A percentile compares a stretch with the other conserved stretches of the same genome.
Conservation (phyloP, 2,329 filamentous ascomycete species). For the Penicillium italicum region DNA sequence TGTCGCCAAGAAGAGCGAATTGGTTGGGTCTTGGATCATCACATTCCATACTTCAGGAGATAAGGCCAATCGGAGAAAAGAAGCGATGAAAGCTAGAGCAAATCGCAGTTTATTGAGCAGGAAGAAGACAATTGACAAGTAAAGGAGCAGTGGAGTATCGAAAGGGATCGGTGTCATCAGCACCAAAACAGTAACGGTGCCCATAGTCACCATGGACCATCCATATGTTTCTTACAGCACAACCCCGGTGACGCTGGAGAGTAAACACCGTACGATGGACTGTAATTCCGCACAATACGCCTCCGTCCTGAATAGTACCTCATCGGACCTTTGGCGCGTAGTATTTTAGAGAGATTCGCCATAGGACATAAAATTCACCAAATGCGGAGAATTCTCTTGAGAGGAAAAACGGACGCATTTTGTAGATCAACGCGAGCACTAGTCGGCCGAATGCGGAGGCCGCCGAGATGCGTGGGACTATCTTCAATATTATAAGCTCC, state of each 20-base stretch:
- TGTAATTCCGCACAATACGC: constrained; percentile 52
- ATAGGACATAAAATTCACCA: background rate
- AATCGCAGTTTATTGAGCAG: constrained; percentile 59
- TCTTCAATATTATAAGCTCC: background rate
- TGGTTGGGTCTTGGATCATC: constrained; percentile 62
- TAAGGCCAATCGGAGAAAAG: constrained; percentile 56
- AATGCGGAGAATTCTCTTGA: background rate
- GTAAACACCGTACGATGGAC: constrained; percentile 48
- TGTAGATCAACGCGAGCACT: background rate
- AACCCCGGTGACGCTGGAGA: background rate
- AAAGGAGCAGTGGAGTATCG: constrained; percentile 55
- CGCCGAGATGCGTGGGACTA: background rate
- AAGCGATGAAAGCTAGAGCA: constrained; percentile 51
- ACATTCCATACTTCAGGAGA: constrained; percentile 62
- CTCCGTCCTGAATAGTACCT: constrained; percentile 29
- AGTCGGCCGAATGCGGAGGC: constrained; percentile 7
- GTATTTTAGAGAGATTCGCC: background rate
- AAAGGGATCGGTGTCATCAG: constrained; percentile 62
- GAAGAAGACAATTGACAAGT: constrained; percentile 60
- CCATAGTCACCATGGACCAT: constrained; percentile 63
- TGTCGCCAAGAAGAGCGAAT: constrained; percentile 63
- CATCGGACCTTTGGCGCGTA: background rate
- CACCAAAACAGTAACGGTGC: constrained; percentile 64
- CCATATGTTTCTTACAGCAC: constrained; percentile 25
- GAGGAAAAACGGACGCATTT: background rate